phyloP scores from a whole-genome alignment of 805 yeast species.

The Metschnikowia koreensis region DNA sequence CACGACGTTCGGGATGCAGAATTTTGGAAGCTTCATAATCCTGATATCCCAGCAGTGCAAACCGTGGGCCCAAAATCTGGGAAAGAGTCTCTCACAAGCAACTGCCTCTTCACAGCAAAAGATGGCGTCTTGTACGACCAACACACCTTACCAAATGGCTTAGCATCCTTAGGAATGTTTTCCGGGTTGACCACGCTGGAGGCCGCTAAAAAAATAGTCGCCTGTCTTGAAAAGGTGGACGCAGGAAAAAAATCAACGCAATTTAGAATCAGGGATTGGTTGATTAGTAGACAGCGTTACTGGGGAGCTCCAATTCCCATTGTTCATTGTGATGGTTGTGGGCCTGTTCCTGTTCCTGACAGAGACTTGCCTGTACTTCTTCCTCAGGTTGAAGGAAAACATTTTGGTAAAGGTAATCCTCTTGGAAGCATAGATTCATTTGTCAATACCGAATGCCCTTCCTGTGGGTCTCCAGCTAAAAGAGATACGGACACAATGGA shows the following conservation, averaged over 20 bases:
- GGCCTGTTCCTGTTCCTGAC: conserved; percentile 90
- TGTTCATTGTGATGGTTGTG: conserved; percentile 82
- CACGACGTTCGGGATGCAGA: conserved; percentile 83
- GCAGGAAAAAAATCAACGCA: conserved; percentile 51
- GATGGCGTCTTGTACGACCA: conserved; percentile 40
- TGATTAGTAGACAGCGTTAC: conserved; percentile 88
- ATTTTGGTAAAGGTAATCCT: conserved; percentile 60
- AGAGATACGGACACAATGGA: conserved; percentile 99
- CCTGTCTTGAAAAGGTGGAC: conserved; percentile 34
- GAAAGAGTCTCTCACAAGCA: conserved; percentile 7
- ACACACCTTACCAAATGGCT: conserved; percentile 27
- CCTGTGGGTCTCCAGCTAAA: conserved; percentile 67
- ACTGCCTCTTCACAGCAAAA: conserved; percentile 48
- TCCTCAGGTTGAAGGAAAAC: conserved; percentile 59
- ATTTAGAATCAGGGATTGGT: conserved; percentile 85
- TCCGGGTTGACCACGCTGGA: conserved; percentile 48
- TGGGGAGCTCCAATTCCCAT: conserved; percentile 99
- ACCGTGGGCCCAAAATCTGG: conserved; percentile 46
- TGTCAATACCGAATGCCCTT: conserved; percentile 75
- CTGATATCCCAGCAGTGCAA: conserved; percentile 37
- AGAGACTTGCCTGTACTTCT: conserved; percentile 77
- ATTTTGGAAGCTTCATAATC: conserved; percentile 71
- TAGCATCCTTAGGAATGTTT: conserved; percentile 33
- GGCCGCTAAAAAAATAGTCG: conserved; percentile 51
- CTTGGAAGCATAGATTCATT: conserved; percentile 65